Percentiles rank a stretch among this genome's conserved stretches.
Evolutionary conservation across 2,329 filamentous ascomycete genomes (phyloP).

Genomic region (Chrysoporthe cubensis): DNA sequence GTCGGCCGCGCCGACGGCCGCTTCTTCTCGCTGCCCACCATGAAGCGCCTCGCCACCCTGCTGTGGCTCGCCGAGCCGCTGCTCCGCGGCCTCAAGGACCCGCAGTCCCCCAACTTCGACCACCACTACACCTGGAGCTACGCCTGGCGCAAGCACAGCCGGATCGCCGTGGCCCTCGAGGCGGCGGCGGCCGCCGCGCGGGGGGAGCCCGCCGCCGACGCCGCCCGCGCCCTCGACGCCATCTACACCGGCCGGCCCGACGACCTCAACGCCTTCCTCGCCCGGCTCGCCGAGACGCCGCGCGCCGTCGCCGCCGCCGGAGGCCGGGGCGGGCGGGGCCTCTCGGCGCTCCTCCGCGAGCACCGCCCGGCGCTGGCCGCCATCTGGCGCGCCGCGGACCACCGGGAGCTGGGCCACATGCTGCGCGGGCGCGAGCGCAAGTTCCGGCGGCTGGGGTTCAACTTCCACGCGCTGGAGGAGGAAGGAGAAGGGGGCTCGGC

Average conservation of each 20-base stretch:
- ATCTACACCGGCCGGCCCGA: slow-evolving; percentile 22
- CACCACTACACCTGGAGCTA: slow-evolving; percentile 45
- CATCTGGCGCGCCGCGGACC: slow-evolving; percentile 37
- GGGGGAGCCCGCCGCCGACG: neutral
- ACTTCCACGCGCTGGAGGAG: slow-evolving; percentile 43
- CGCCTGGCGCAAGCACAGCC: slow-evolving; percentile 38
- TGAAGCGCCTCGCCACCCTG: slow-evolving; percentile 42
- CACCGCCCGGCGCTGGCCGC: slow-evolving; percentile 34
- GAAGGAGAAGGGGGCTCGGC: neutral
- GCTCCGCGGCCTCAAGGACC: slow-evolving; percentile 42
- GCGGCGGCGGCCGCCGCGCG: slow-evolving; percentile 1
- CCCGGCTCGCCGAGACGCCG: neutral
- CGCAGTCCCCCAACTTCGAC: slow-evolving; percentile 42
- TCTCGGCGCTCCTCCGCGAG: slow-evolving; percentile 10
- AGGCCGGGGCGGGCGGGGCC: too few relatives aligned
- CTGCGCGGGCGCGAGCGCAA: slow-evolving; percentile 40
- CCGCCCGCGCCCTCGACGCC: slow-evolving; percentile 3
- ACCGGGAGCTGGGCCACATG: slow-evolving; percentile 40
- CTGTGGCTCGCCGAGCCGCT: slow-evolving; percentile 44
- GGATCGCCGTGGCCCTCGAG: slow-evolving; percentile 34
- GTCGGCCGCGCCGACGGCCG: slow-evolving; percentile 41
- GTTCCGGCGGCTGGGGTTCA: slow-evolving; percentile 45
- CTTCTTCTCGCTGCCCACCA: slow-evolving; percentile 38
- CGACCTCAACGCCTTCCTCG: slow-evolving; percentile 31
- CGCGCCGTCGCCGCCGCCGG: too few relatives aligned